These are phyloP conservation scores for Kandelia obovata DNA, from an alignment of 345 rosid genomes.

Conservation along the genomic window DNA sequence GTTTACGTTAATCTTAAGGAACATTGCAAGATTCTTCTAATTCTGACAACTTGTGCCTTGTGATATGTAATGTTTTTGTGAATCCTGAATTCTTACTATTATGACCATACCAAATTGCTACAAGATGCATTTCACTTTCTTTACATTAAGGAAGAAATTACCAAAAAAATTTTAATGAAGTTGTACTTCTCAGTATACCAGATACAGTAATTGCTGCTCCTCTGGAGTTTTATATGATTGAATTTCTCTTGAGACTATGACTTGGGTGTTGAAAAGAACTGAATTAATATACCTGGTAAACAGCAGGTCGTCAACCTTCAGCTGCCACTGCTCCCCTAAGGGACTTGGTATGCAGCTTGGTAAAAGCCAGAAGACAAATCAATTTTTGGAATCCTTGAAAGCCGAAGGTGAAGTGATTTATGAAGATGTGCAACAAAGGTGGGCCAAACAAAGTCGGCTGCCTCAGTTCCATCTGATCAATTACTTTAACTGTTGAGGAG, in stretches of 20 bases:
- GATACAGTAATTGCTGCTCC: neutral
- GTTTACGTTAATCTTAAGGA: slow-evolving; percentile 16
- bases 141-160: no score
- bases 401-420: slow-evolving; percentile 97
- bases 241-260: neutral
- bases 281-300: neutral
- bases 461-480: slow-evolving; percentile 69
- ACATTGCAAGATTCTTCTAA: neutral
- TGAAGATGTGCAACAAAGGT: slow-evolving; percentile 77
- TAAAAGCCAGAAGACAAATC: slow-evolving; percentile 77
- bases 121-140: no score
- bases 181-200: neutral
- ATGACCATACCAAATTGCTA: no score
- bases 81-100: neutral
- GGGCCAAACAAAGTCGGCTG: slow-evolving; percentile 52
- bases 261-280: neutral
- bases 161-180: neutral
- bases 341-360: slow-evolving; percentile 99
- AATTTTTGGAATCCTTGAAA: slow-evolving; percentile 88
- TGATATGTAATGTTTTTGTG: neutral
- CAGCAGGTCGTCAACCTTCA: slow-evolving; percentile 72
- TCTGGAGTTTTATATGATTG: neutral
- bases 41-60: slow-evolving; percentile 1
- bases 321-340: slow-evolving; percentile 91
- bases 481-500: slow-evolving; percentile 90